These are phyloP conservation scores for Populus pruinosa DNA, from an alignment of 345 rosid species.

Conservation along the genomic window DNA sequence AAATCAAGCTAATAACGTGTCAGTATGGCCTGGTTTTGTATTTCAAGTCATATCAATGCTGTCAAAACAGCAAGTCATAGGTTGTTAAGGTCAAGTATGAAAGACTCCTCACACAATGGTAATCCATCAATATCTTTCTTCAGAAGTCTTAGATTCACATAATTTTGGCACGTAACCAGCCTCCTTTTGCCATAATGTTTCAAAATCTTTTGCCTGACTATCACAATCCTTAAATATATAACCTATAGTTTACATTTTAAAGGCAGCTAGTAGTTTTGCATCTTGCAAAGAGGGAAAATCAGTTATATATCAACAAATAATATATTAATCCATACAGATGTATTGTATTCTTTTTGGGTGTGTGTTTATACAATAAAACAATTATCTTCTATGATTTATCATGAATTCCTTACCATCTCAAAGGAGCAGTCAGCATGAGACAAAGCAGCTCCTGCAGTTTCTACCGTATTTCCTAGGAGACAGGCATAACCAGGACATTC, in stretches of 20 bases:
- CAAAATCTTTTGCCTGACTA: neutral
- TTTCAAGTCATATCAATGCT: neutral
- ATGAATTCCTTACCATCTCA: conserved; percentile 55
- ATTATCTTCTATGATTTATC: neutral
- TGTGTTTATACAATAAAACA: neutral
- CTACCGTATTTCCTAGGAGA: conserved; percentile 84
- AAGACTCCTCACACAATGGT: neutral
- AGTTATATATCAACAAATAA: neutral
- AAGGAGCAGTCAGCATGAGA: conserved; percentile 75
- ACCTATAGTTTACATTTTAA: neutral
- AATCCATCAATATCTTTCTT: neutral
- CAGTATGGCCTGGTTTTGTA: neutral
- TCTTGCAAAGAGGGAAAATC: neutral
- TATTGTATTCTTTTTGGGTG: neutral
- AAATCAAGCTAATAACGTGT: neutral
- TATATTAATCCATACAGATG: neutral
- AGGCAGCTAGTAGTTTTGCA: neutral
- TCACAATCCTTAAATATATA: neutral
- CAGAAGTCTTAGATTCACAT: neutral
- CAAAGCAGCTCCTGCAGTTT: conserved; percentile 72
- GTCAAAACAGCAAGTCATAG: neutral
- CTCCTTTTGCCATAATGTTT: neutral
- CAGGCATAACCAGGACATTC: conserved; percentile 82
- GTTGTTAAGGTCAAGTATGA: neutral
- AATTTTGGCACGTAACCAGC: neutral